Base-by-base conservation (phyloP, 345 rosid species). In the Brassica cretica region DNA sequence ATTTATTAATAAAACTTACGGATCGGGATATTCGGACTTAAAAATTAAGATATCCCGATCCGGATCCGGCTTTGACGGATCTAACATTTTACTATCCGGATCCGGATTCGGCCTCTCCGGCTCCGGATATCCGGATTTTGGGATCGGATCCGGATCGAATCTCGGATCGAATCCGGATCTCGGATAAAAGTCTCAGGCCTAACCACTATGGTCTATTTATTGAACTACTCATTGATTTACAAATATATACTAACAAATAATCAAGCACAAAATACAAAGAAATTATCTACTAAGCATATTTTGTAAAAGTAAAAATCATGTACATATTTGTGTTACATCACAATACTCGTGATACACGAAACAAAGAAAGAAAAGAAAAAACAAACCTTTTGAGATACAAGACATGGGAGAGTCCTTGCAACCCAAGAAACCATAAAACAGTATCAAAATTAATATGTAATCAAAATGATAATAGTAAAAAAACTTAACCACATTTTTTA, bases 381-480 rank as follows among this genome's bases (percentile, higher is more conserved):
- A 33, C 8, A 32, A 68, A 51, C 3, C 70, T 16, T 72, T 78
- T 49, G 24, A 67, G 70, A 73, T 66, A 44, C 19, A 3, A 78
- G 18, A 51, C 56, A 51, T 14, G 56, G 16, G 56, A 51, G n/a
- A 51, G n/a, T 51, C 56, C 16, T n/a, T 15, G 16, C 16, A 60
- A 78, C 74, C 51, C 64, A 66, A 68, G n/a, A 79, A 62, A 16
- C 33, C 35, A 0, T 66, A 59, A 27, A 37, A 8, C 56, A 19
- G 69, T 66, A 44, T 72, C 39, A 72, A 59, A 51, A 51, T 15
- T 51, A 51, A n/a, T 51, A 51, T 18, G 56, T 53, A 77, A 71
- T 79, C 2, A 56, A 73, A 14, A 46, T 67, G 33, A 19, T 71
- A 41, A 19, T 44, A 30, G 53, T 68, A 71, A 29, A 72, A 67